A percentile compares a stretch with the other conserved stretches of the same genome.
Conservation (phyloP, 371 early-diverging fungal genomes). For the Mortierella sp. region DNA sequence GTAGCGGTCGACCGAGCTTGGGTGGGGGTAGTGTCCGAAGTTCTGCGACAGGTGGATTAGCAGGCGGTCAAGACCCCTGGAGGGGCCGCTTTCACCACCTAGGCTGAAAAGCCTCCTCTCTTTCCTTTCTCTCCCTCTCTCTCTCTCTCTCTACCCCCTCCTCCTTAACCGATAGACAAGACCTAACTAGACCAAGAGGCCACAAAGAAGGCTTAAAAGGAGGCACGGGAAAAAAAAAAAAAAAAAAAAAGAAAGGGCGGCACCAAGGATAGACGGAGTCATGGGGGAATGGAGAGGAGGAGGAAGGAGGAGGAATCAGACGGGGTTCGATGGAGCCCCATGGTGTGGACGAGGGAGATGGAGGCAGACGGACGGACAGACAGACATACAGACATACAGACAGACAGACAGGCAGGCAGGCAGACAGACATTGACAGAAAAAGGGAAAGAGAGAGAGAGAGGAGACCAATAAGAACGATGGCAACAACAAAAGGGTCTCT, state of each 20-base stretch:
- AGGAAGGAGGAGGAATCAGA: too few species aligned
- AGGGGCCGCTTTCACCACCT: background rate
- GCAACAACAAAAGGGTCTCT: too few species aligned
- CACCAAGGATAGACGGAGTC: too few species aligned
- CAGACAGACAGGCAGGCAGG: too few species aligned
- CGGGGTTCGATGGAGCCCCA: too few species aligned
- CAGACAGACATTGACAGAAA: too few species aligned
- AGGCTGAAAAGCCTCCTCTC: background rate
- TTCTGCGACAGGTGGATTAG: background rate
- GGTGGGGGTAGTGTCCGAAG: conserved; percentile 2
- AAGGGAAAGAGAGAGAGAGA: too few species aligned
- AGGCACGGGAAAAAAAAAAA: background rate
- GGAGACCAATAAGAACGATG: too few species aligned
- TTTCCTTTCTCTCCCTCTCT: background rate
- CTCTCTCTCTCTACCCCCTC: background rate
- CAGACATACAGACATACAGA: too few species aligned
- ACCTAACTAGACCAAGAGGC: background rate
- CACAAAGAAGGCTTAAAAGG: background rate
- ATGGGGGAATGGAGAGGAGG: too few species aligned
- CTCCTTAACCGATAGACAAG: background rate
- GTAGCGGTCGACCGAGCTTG: background rate
- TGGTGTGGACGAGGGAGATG: too few species aligned
- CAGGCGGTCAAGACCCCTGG: background rate
- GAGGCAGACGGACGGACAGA: too few species aligned
- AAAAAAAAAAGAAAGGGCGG: background rate